Percentiles rank a stretch among this genome's conserved stretches.
phyloP scores from a whole-genome alignment of 371 early-diverging fungal genomes.

The Mucor saturninus region DNA sequence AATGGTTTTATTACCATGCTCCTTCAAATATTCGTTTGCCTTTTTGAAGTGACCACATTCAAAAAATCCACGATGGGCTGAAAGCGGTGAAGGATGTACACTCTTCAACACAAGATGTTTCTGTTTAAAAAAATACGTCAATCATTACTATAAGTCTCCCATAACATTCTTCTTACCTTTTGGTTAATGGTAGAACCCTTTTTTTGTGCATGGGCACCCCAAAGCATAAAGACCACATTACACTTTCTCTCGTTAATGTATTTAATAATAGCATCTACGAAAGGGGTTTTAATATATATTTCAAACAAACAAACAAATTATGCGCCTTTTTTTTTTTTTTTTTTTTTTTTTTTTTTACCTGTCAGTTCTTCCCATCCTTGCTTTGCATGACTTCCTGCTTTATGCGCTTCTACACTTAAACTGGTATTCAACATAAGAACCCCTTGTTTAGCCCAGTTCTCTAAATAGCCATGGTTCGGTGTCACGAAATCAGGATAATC shows the following conservation, averaged over 20 bases:
- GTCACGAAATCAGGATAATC: constrained; percentile 72
- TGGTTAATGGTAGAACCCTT: constrained; percentile 67
- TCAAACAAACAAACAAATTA: neutral
- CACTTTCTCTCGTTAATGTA: constrained; percentile 67
- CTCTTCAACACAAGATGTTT: constrained; percentile 87
- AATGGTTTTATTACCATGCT: constrained; percentile 65
- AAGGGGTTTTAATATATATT: neutral
- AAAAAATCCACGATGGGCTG: constrained; percentile 90
- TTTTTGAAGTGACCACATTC: constrained; percentile 89
- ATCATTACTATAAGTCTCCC: neutral
- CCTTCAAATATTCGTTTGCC: constrained; percentile 91
- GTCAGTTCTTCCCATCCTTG: constrained; percentile 95
- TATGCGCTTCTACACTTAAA: constrained; percentile 87
- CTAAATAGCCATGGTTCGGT: constrained; percentile 73
- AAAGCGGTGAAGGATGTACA: constrained; percentile 96
- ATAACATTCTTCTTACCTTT: constrained; percentile 40
- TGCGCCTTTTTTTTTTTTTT: neutral
- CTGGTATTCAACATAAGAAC: constrained; percentile 95
- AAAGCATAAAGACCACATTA: constrained; percentile 92
- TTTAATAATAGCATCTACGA: constrained; percentile 75
- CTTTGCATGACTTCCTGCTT: constrained; percentile 88
- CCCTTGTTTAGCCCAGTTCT: constrained; percentile 89
- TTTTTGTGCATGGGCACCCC: constrained; percentile 93
- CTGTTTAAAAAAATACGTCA: constrained; percentile 22
- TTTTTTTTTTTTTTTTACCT: constrained; percentile 42